Conservation (phyloP, 2,329 filamentous ascomycete species). For the Venturia effusa region DNA sequence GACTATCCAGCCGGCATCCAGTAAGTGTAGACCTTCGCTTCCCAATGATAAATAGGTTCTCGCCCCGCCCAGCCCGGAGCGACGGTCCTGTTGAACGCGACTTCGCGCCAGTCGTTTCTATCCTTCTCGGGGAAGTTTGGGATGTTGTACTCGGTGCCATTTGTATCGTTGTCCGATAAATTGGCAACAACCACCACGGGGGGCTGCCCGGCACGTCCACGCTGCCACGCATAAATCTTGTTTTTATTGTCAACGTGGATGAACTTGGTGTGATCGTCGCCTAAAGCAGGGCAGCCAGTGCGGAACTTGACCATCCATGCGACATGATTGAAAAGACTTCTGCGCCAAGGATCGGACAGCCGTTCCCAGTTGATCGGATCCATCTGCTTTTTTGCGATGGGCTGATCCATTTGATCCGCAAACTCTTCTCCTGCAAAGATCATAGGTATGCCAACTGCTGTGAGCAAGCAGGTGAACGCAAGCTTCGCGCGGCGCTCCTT, state of each 20-base stretch:
- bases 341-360: background rate
- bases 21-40: background rate
- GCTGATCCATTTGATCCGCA: background rate
- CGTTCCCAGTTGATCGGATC: background rate
- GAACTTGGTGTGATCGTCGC: background rate
- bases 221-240: background rate
- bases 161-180: background rate
- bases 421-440: background rate
- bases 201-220: background rate
- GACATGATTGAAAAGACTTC: background rate
- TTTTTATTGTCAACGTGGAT: background rate
- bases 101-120: background rate
- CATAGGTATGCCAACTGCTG: background rate
- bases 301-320: background rate
- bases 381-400: background rate
- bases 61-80: background rate
- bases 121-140: background rate
- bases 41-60: background rate
- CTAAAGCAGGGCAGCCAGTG: background rate
- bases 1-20: background rate
- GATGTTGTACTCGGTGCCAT: background rate
- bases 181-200: background rate
- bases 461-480: background rate
- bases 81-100: background rate
- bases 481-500: background rate